Base-by-base conservation (phyloP, 2,329 filamentous ascomycete species). In the Monosporascus sp. region DNA sequence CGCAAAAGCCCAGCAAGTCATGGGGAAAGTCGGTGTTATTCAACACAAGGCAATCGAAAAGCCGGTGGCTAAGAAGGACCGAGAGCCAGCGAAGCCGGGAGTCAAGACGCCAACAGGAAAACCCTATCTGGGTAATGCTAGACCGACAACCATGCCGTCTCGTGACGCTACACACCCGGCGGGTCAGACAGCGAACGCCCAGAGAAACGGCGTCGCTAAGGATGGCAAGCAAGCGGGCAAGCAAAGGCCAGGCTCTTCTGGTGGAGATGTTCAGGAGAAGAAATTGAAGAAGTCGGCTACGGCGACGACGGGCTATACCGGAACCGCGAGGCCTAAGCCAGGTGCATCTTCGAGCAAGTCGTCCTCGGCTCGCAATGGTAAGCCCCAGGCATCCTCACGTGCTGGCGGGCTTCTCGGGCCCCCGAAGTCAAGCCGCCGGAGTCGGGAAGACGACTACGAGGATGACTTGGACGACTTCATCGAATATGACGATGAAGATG, bases 31-130 rank as follows among this genome's bases (percentile, higher is more conserved):
- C 24, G 87, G 86, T 52, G 84, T 83, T 61, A 89, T 91, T 60
- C 87, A 89, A 65, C 87, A 91, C 69, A 90, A 90, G 66, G 78
- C 85, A 20, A 80, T 85, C 2, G 87, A 88, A 60, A 87, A 84
- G 63, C 70, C 78, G n/a, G 72, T 78, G 7, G 76, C 72, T 56
- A 87, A 77, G 67, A 78, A 76, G 55, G 78, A 84, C 56, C 77
- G 80, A 27, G 72, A 76, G 55, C 70, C 72, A 22, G 58, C 69
- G 26, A 75, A 75, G 59, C 70, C 73, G 27, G 68, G 68, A 56
- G 56, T 55, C 50, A 69, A 66, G 55, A 69, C 64, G 50, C 67
- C 58, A 53, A 54, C 59, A 37, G 58, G 52, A 50, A 64, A 61
- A 31, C 17, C 59, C n/a, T 66, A 65, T 45, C 22, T 54, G 31